Percentiles rank a stretch among this genome's conserved stretches.
Conservation (phyloP, 176 grass and related monocot species). For the Cymbopogon citratus region DNA sequence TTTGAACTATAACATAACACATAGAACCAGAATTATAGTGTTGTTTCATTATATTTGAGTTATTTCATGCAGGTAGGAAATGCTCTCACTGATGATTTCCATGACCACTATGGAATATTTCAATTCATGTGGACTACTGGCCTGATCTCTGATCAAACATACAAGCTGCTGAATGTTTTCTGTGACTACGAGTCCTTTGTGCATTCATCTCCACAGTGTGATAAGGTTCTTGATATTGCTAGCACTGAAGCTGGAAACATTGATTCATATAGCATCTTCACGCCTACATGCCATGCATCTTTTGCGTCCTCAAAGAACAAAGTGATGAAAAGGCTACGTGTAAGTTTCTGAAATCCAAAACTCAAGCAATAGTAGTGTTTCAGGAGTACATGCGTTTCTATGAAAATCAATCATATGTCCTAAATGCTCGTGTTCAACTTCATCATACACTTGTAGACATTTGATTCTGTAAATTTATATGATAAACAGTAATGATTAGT, state of each 20-base stretch:
- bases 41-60: conserved; percentile 11
- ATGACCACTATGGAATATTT: conserved; percentile 92
- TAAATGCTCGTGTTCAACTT: neutral
- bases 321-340: conserved; percentile 80
- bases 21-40: neutral
- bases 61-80: conserved; percentile 84
- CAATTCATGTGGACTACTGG: conserved; percentile 90
- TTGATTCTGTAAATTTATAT: neutral
- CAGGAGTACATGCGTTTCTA: neutral
- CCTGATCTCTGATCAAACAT: conserved; percentile 97
- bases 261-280: conserved; percentile 97
- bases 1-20: neutral
- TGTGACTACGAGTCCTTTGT: conserved; percentile 87
- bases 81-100: conserved; percentile 95
- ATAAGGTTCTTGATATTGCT: conserved; percentile 79
- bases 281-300: conserved; percentile 79
- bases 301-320: conserved; percentile 72
- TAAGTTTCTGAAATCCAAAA: conserved; percentile 42
- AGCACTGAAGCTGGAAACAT: conserved; percentile 80
- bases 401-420: neutral
- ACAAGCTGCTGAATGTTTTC: conserved; percentile 81
- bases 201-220: conserved; percentile 61
- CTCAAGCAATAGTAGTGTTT: conserved; percentile 13
- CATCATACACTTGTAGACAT: neutral
- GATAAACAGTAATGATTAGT: neutral